Percentiles rank a stretch among this genome's conserved stretches.
Evolutionary conservation across 1,284 basidiomycete species (phyloP).

Genomic region (Malassezia restricta): DNA sequence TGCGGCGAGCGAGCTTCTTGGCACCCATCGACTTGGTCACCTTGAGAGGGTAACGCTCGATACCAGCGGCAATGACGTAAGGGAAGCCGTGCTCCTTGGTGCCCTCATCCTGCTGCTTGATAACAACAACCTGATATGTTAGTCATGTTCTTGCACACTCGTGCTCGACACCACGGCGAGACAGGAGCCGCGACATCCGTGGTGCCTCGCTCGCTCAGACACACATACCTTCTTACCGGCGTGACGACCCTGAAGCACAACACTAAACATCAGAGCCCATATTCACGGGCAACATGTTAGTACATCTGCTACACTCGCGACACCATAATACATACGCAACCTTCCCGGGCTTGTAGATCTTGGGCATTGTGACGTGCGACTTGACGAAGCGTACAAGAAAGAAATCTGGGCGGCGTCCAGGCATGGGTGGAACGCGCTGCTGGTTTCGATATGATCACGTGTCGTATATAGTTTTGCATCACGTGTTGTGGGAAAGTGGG

Average conservation of each 20-base stretch:
- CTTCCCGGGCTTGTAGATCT: slow-evolving; percentile 65
- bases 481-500: slow-evolving; percentile 1
- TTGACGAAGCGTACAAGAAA: slow-evolving; percentile 11
- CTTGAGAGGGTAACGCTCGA: slow-evolving; percentile 46
- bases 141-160: neutral
- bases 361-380: slow-evolving; percentile 24
- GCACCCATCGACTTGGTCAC: slow-evolving; percentile 45
- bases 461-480: slow-evolving; percentile 22
- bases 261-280: slow-evolving; percentile 5
- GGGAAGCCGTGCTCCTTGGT: slow-evolving; percentile 45
- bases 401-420: neutral
- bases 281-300: too few relatives aligned
- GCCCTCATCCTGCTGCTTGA: slow-evolving; percentile 46
- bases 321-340: slow-evolving; percentile 49
- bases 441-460: slow-evolving; percentile 3
- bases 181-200: too few relatives aligned
- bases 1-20: slow-evolving; percentile 45
- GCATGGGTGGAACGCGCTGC: neutral
- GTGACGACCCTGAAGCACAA: slow-evolving; percentile 44
- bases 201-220: neutral
- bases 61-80: slow-evolving; percentile 43
- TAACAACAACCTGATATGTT: slow-evolving; percentile 39
- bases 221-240: slow-evolving; percentile 46
- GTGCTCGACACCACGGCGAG: neutral
- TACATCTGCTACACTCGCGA: neutral